A percentile compares a stretch with the other conserved stretches of the same genome.
These are phyloP conservation scores for Diaporthe vaccinii DNA, from an alignment of 2,329 filamentous ascomycete genomes.

Conservation along the genomic window DNA sequence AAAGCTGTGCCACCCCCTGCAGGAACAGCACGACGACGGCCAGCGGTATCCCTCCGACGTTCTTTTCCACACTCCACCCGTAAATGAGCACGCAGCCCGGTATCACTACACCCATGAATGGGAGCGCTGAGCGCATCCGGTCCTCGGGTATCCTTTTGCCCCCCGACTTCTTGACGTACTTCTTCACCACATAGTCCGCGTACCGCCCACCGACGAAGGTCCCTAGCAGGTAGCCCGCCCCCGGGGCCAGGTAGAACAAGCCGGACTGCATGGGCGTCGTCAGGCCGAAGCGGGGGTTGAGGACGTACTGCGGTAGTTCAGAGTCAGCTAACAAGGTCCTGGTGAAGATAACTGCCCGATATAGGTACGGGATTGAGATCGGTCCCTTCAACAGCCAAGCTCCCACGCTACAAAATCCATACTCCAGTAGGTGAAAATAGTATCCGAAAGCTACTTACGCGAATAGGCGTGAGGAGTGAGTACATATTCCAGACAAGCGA, in stretches of 20 bases:
- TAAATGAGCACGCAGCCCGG: slow-evolving; percentile 78
- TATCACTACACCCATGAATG: slow-evolving; percentile 72
- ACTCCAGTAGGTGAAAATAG: neutral
- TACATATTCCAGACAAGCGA: slow-evolving; percentile 81
- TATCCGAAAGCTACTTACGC: slow-evolving; percentile 45
- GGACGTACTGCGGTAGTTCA: slow-evolving; percentile 61
- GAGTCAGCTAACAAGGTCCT: neutral
- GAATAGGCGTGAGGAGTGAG: slow-evolving; percentile 75
- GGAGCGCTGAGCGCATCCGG: slow-evolving; percentile 71
- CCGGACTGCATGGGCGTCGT: slow-evolving; percentile 73
- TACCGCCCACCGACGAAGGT: slow-evolving; percentile 79
- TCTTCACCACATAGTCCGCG: slow-evolving; percentile 74
- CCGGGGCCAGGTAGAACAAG: slow-evolving; percentile 79
- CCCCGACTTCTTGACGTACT: slow-evolving; percentile 66
- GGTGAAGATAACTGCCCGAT: neutral
- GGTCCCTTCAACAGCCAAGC: neutral
- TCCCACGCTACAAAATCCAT: neutral
- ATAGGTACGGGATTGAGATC: neutral
- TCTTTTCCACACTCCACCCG: slow-evolving; percentile 65
- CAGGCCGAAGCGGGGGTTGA: slow-evolving; percentile 78
- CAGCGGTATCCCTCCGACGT: slow-evolving; percentile 59
- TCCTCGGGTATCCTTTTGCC: slow-evolving; percentile 77
- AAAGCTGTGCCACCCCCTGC: slow-evolving; percentile 77
- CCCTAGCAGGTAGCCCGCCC: slow-evolving; percentile 74
- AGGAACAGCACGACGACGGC: slow-evolving; percentile 77